Conservation (phyloP, 805 yeast species). For the Pichia exigua region DNA sequence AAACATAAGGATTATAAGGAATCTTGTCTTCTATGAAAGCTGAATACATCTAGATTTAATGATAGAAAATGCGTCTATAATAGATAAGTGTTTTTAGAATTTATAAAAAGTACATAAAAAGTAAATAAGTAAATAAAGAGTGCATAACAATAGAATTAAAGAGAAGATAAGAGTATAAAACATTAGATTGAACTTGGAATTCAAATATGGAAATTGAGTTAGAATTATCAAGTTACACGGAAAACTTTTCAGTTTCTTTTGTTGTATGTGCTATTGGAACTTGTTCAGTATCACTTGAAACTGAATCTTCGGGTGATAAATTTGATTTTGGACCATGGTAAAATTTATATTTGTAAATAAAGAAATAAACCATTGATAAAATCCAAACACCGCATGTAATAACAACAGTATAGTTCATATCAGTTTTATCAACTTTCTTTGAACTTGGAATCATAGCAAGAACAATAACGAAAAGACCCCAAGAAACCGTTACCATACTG, state of each 20-base stretch:
- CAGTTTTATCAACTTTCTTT: slow-evolving; percentile 30
- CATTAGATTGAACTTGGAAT: too few relatives aligned
- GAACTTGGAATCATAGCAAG: slow-evolving; percentile 55
- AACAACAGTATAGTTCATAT: slow-evolving; percentile 67
- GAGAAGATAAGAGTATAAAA: too few relatives aligned
- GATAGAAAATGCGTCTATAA: too few relatives aligned
- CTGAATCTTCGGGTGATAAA: slow-evolving; percentile 15
- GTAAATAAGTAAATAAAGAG: too few relatives aligned
- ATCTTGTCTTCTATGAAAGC: too few relatives aligned
- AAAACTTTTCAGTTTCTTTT: neutral
- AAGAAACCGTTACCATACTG: slow-evolving; percentile 36
- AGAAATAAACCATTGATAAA: slow-evolving; percentile 18
- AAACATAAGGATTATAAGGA: too few relatives aligned
- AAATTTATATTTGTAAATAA: slow-evolving; percentile 17
- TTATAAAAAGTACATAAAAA: too few relatives aligned
- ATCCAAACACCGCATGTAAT: slow-evolving; percentile 44
- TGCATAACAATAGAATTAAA: too few relatives aligned
- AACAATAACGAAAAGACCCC: slow-evolving; percentile 45
- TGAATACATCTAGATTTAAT: neutral
- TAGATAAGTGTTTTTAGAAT: too few relatives aligned
- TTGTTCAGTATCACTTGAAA: slow-evolving; percentile 11
- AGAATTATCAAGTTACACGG: neutral
- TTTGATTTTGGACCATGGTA: slow-evolving; percentile 26
- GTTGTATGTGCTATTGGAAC: slow-evolving; percentile 2
- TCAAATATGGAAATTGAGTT: too few relatives aligned